A percentile compares a stretch with the other conserved stretches of the same genome.
These are phyloP conservation scores for Penicillium italicum DNA, from an alignment of 2,329 filamentous ascomycete genomes.

Conservation along the genomic window DNA sequence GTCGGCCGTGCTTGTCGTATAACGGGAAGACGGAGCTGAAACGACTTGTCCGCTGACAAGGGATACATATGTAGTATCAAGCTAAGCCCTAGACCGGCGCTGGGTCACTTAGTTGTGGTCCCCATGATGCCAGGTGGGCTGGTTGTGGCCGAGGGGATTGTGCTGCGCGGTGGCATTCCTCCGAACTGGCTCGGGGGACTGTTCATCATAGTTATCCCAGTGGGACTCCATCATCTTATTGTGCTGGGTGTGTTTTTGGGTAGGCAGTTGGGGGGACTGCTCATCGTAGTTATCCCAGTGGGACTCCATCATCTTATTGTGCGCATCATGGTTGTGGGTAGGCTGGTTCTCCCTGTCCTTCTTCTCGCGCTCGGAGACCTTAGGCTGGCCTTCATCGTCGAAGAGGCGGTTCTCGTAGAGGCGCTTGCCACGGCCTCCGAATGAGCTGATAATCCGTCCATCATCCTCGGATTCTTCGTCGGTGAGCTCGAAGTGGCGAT, in stretches of 20 bases:
- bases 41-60: neutral
- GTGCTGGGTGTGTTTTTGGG: neutral
- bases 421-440: slow-evolving; percentile 63
- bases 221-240: slow-evolving; percentile 64
- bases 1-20: slow-evolving; percentile 8
- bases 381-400: slow-evolving; percentile 59
- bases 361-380: slow-evolving; percentile 25
- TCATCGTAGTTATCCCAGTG: slow-evolving; percentile 46
- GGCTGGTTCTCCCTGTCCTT: slow-evolving; percentile 41
- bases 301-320: slow-evolving; percentile 64
- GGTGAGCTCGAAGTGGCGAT: slow-evolving; percentile 77
- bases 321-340: slow-evolving; percentile 53
- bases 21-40: neutral
- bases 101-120: slow-evolving; percentile 25
- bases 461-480: slow-evolving; percentile 62
- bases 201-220: slow-evolving; percentile 46
- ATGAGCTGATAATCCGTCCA: slow-evolving; percentile 43
- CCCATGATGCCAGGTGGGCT: slow-evolving; percentile 44
- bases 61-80: neutral
- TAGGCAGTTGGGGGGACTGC: slow-evolving; percentile 14
- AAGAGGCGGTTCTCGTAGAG: slow-evolving; percentile 77
- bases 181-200: slow-evolving; percentile 25
- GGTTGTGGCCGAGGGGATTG: slow-evolving; percentile 28
- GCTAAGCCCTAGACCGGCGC: neutral
- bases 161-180: slow-evolving; percentile 26